Evolutionary conservation across 78 protist genomes (phyloP).

Genomic region (Paratrimastix pyriformis): DNA sequence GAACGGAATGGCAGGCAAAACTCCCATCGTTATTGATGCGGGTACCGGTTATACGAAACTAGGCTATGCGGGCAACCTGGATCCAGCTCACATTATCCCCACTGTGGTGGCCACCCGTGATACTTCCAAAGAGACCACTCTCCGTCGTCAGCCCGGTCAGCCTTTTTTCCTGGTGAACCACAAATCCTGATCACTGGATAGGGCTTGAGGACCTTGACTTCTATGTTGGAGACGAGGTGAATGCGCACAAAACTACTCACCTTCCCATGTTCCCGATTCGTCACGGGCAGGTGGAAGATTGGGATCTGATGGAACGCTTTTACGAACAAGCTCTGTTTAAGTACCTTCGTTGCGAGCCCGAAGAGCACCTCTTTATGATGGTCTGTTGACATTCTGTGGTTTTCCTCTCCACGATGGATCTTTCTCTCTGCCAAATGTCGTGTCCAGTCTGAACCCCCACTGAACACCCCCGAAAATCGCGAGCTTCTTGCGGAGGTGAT

Average conservation of each 20-base stretch:
- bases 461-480: slow-evolving; percentile 98
- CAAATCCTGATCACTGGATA: not conserved
- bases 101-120: slow-evolving; percentile 73
- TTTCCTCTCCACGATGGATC: not conserved
- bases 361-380: slow-evolving; percentile 88
- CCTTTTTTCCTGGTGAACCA: not conserved
- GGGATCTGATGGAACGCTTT: slow-evolving; percentile 94
- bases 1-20: not conserved
- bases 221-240: slow-evolving; percentile 82
- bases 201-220: slow-evolving; percentile 94
- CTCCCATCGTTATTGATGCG: not conserved
- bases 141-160: not conserved
- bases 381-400: slow-evolving; percentile 23
- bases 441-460: slow-evolving; percentile 91
- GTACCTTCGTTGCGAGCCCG: slow-evolving; percentile 94
- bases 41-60: slow-evolving; percentile 88
- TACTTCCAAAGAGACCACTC: not conserved
- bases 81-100: slow-evolving; percentile 89
- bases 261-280: slow-evolving; percentile 69
- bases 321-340: slow-evolving; percentile 94
- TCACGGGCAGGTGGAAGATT: slow-evolving; percentile 86
- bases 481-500: slow-evolving; percentile 97
- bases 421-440: not conserved
- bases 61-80: slow-evolving; percentile 93
- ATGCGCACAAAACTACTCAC: slow-evolving; percentile 40